Evolutionary conservation across 768 basidiomycete genomes (phyloP).

Genomic region (Hypholoma fasciculare): DNA sequence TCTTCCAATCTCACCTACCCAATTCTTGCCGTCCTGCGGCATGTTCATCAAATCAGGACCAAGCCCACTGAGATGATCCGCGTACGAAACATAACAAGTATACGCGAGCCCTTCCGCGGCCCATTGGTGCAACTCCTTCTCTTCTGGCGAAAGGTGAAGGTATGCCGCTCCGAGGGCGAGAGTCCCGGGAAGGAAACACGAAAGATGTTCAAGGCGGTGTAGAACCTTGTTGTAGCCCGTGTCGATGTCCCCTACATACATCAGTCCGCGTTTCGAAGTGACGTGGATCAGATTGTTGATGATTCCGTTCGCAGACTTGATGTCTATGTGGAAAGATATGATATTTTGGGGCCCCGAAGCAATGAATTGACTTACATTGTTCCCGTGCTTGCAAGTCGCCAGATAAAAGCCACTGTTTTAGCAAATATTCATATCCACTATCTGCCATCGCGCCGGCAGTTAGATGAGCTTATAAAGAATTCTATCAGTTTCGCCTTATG

Average conservation of each 20-base stretch:
- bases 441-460: slow-evolving; percentile 62
- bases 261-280: slow-evolving; percentile 53
- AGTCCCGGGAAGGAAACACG: slow-evolving; percentile 69
- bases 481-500: not conserved
- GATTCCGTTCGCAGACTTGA: slow-evolving; percentile 51
- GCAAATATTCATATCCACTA: slow-evolving; percentile 68
- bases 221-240: slow-evolving; percentile 26
- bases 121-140: slow-evolving; percentile 57
- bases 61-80: slow-evolving; percentile 63
- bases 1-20: slow-evolving; percentile 45
- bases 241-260: slow-evolving; percentile 62
- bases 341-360: not conserved
- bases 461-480: slow-evolving; percentile 31
- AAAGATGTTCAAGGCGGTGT: slow-evolving; percentile 62
- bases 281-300: slow-evolving; percentile 59
- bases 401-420: slow-evolving; percentile 63
- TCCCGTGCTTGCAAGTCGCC: slow-evolving; percentile 45
- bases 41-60: slow-evolving; percentile 59
- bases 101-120: slow-evolving; percentile 72
- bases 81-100: slow-evolving; percentile 67
- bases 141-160: slow-evolving; percentile 34
- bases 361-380: slow-evolving; percentile 45
- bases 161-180: slow-evolving; percentile 61
- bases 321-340: slow-evolving; percentile 32
- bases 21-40: slow-evolving; percentile 31